Evolutionary conservation across 139 green algal genomes (phyloP).

Genomic region (Axilococcus clingmanii): DNA sequence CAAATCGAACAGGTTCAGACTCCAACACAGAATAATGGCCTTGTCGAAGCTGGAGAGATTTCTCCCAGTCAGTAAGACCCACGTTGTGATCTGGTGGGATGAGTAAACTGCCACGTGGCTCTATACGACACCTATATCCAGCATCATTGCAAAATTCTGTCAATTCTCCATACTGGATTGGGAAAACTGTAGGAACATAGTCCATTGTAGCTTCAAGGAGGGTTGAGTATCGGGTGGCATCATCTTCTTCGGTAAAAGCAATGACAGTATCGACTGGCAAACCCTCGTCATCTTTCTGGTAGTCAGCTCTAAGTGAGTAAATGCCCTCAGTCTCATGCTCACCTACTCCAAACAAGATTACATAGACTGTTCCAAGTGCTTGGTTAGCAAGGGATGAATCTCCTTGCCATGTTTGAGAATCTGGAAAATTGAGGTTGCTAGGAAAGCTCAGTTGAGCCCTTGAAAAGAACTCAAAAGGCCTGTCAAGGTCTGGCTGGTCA

Average conservation of each 20-base stretch:
- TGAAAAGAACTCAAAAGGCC: too few relatives aligned
- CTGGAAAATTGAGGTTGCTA: too few relatives aligned
- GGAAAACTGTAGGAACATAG: slow-evolving; percentile 52
- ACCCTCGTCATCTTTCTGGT: slow-evolving; percentile 27
- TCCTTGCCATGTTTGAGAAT: too few relatives aligned
- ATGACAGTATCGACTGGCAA: slow-evolving; percentile 76
- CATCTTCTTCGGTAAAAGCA: slow-evolving; percentile 60
- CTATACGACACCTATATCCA: slow-evolving; percentile 62
- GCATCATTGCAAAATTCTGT: slow-evolving; percentile 60
- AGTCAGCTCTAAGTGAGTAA: slow-evolving; percentile 54
- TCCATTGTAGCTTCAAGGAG: slow-evolving; percentile 70
- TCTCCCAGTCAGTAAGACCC: slow-evolving; percentile 75
- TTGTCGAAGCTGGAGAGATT: slow-evolving; percentile 43
- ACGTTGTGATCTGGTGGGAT: slow-evolving; percentile 75
- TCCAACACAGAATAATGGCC: slow-evolving; percentile 33
- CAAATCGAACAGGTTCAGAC: slow-evolving; percentile 23
- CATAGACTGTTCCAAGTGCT: slow-evolving; percentile 31
- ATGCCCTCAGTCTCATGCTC: slow-evolving; percentile 69
- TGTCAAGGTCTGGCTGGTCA: too few relatives aligned
- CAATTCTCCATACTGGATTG: slow-evolving; percentile 56
- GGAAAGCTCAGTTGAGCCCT: too few relatives aligned
- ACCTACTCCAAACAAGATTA: slow-evolving; percentile 73
- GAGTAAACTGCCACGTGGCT: slow-evolving; percentile 54
- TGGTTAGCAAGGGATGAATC: too few relatives aligned
- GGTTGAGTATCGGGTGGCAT: slow-evolving; percentile 56